Base-by-base conservation (phyloP, 2,329 filamentous ascomycete genomes). In the Ceratocystis cubensis region DNA sequence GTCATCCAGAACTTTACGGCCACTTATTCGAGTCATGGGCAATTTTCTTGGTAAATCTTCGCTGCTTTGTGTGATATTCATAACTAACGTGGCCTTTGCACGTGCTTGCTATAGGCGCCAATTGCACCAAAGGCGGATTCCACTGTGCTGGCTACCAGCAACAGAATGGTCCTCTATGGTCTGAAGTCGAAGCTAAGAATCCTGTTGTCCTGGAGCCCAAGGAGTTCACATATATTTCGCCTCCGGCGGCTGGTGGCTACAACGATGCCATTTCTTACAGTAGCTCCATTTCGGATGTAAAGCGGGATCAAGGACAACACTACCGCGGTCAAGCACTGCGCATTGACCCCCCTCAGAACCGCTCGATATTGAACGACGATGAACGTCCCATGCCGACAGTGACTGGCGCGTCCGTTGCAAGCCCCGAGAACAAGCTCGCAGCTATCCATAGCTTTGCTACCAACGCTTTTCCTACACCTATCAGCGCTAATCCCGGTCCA, bases 111-210 rank as follows among this genome's bases (percentile, higher is more conserved):
- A 17, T 70, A 93, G 89, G 88, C 77, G 88, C 87, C 74, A 97
- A 99, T 73, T 99, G 94, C 76, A 81, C 88, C 66, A 88, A 91
- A 69, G 93, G 94, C 57, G 90, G 89, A 17, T 97, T 97, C 74
- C 80, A 89, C 44, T 99, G 94, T 75, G 88, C 90, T 71, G 94
- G 94, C 64, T 99, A 99, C 76, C 88, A 88, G 73, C 88, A 88
- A 65, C 86, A 88, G 71, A 84, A 90, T 71, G 85, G 86, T 53
- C 81, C 84, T 28, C 74, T 75, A 64, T 94, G 89, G 86, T 84
- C 88, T 70, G 95, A 93, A 76, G 85, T 87, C 41, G 86, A 88
- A 69, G 85, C 78, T 72, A 85, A 88, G 71, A 83, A 86, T 71
- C 77, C 81, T 63, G 83, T 86, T 63, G 82, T 92, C 70, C 89